Evolutionary conservation across 345 rosid genomes (phyloP), one percentile per base, ranked within the genome.

Genomic region (Linum trigynum): DNA sequence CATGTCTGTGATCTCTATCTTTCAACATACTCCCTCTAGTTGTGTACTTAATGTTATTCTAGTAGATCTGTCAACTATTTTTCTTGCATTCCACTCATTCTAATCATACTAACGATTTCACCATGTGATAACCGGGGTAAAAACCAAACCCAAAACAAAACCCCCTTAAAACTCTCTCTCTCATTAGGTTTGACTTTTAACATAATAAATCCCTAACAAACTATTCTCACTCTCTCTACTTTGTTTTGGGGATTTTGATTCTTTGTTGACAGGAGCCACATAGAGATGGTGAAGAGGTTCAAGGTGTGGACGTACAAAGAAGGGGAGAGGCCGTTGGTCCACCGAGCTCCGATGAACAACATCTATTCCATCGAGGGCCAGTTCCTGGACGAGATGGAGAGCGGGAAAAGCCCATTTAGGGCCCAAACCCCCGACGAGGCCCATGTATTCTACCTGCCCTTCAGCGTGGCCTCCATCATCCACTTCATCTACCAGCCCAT

Each of bases 281-380:
- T 67, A 41, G 84, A 87, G 65, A 85, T 85, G 88, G 71, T 70
- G 76, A 82, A 79, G 79, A 79, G 71, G 72, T 76, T 86, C 64
- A 83, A 76, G 69, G 67, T 82, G 1, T 86, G 88, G 90, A 69
- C 74, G 2, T 85, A 83, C 70, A 82, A 58, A 41, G 90, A 85
- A 80, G 88, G 90, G 43, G 86, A 83, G 45, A 72, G 35, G 38
- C 90, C 90, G 2, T 2, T 87, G 0, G 70, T 82, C 67, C 90
- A 87, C 59, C 39, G 16, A 4, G 86, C 83, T 2, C 90, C 86
- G 0, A 32, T 80, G 64, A 80, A 77, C 3, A 35, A 79, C 62
- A 75, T 87, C n/a, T 87, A 85, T 12, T 76, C 66, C 5, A 79
- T 80, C 5, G 92, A 84, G 8, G 89, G 89, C 12, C 87, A 84